Evolutionary conservation across 345 rosid genomes (phyloP), one percentile per base, ranked within the genome.

Genomic region (Eucalyptus dawsonii): DNA sequence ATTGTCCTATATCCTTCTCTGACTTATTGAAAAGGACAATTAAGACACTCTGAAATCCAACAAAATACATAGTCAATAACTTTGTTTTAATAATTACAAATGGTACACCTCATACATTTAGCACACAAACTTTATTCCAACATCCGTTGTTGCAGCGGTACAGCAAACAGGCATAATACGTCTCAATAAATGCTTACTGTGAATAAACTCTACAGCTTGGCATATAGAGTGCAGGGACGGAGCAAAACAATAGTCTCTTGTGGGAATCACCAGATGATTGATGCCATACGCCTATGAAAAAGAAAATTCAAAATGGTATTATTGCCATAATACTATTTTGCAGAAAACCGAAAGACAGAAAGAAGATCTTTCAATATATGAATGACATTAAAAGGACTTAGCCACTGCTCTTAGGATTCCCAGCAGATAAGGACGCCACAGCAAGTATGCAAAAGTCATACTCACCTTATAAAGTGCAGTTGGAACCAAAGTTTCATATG

Each of bases 201-300:
- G 96, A 87, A 98, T 96, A 86, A 98, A 98, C 50, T 94, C 97
- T 76, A 97, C 97, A 80, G 99, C 99, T 91, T 90, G 97, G 92
- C 95, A 94, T 90, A 96, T 95, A 72, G 96, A 96, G 91, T 90
- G 91, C 92, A 97, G 89, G 40, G 97, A 95, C 45, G 99, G 99
- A 86, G 99, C 99, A 95, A 97, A 98, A 91, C 95, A 98, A 92
- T 98, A 98, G 91, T 98, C 99, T 91, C 99, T 95, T 29, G 99
- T 98, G 88, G 99, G 98, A 89, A 98, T 95, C 92, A 98, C 97
- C 93, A 98, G 93, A 94, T 98, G 99, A 88, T 96, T 93, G 94
- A 98, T 97, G 92, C 92, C 93, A 90, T 93, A 89, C 83, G 95
- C 96, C 99, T 97, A 89, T 91, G 88, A 88, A 90, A 85, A 80